Evolutionary conservation across 306 rosid species (phyloP).

Genomic region (Fragaria iinumae): DNA sequence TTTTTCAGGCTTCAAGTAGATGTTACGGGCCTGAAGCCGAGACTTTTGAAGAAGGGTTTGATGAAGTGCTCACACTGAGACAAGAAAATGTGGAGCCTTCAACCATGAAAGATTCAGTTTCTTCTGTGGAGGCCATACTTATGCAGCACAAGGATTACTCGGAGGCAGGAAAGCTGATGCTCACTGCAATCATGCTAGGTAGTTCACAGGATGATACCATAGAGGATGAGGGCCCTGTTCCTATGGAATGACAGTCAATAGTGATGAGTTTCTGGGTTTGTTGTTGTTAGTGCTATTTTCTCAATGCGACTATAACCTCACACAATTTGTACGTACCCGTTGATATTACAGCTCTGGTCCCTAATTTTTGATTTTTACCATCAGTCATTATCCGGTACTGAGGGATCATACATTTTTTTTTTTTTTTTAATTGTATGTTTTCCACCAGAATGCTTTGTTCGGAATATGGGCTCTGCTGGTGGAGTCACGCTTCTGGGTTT

Average conservation of each 20-base stretch:
- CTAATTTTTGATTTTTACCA: not conserved
- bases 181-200: slow-evolving; percentile 82
- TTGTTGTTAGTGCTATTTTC: not conserved
- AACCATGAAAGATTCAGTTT: slow-evolving; percentile 33
- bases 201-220: slow-evolving; percentile 42
- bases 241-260: slow-evolving; percentile 51
- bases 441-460: not conserved
- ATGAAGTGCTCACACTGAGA: slow-evolving; percentile 62
- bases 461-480: not conserved
- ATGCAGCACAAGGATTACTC: slow-evolving; percentile 88
- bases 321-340: not conserved
- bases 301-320: not conserved
- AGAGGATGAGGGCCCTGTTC: slow-evolving; percentile 49
- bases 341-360: not conserved
- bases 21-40: slow-evolving; percentile 71
- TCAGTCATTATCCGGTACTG: not conserved
- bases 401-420: not conserved
- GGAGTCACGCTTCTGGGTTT: not conserved
- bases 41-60: slow-evolving; percentile 80
- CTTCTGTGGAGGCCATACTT: slow-evolving; percentile 73
- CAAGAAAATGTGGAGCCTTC: slow-evolving; percentile 54
- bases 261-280: not conserved
- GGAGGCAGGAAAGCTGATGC: slow-evolving; percentile 89
- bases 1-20: slow-evolving; percentile 75
- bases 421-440: not conserved